Evolutionary conservation across 495 filamentous ascomycete genomes (phyloP).

Genomic region (Chaetomium cochliodes): DNA sequence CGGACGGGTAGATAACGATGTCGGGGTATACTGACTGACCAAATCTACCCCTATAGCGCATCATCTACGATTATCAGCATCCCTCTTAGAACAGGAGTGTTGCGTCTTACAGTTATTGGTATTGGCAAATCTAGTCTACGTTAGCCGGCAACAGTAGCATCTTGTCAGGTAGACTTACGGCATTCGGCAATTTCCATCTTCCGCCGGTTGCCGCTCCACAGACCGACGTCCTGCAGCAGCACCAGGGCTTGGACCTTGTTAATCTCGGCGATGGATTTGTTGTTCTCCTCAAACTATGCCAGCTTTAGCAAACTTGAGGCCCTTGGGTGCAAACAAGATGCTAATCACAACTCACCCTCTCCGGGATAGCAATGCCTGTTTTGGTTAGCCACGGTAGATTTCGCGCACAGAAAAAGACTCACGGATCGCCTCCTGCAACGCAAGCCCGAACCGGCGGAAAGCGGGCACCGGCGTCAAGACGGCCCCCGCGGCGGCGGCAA

Average conservation of each 20-base stretch:
- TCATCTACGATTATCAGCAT: constrained; percentile 40
- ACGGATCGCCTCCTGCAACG: constrained; percentile 60
- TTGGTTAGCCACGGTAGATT: background rate
- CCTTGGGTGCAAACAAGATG: background rate
- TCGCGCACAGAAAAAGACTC: background rate
- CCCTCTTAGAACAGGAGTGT: background rate
- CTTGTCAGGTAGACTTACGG: constrained; percentile 26
- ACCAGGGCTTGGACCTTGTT: constrained; percentile 56
- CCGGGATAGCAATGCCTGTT: constrained; percentile 43
- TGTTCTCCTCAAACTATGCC: constrained; percentile 56
- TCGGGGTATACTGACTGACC: constrained; percentile 48
- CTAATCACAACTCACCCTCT: constrained; percentile 30
- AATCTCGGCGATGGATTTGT: constrained; percentile 54
- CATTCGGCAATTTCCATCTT: constrained; percentile 69
- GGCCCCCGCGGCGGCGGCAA: constrained; percentile 56
- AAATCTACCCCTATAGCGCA: constrained; percentile 46
- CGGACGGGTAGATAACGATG: constrained; percentile 44
- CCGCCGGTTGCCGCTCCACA: constrained; percentile 67
- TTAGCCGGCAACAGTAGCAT: constrained; percentile 14
- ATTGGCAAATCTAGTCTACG: constrained; percentile 25
- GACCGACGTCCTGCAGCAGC: constrained; percentile 55
- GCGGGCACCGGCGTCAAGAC: constrained; percentile 54
- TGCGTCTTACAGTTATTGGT: constrained; percentile 29
- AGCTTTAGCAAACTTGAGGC: background rate
- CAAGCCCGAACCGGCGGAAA: constrained; percentile 61